Conservation (phyloP, 1,139 yeast genomes). For the Saccharomyces pastorianus region DNA sequence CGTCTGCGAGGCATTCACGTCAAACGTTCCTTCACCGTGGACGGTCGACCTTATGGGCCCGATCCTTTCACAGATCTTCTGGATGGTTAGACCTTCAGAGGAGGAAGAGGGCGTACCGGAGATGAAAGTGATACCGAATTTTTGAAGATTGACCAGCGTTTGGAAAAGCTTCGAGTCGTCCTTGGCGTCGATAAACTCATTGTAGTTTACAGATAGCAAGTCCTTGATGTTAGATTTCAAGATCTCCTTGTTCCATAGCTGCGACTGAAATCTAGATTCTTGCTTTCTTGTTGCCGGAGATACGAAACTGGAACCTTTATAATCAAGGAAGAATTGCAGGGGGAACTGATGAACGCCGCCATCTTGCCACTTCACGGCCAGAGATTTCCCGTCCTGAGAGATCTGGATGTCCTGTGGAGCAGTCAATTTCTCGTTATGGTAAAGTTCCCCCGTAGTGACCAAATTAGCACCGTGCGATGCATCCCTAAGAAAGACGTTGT, state of each 20-base stretch:
- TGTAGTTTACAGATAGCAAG: neutral
- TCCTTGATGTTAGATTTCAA: constrained; percentile 25
- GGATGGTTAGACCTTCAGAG: constrained; percentile 31
- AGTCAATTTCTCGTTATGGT: constrained; percentile 30
- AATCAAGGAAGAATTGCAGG: constrained; percentile 40
- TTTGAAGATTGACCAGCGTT: constrained; percentile 43
- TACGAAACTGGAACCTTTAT: constrained; percentile 33
- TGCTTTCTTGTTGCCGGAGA: constrained; percentile 31
- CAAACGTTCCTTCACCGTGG: constrained; percentile 60
- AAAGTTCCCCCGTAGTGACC: constrained; percentile 51
- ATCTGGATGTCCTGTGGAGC: constrained; percentile 28
- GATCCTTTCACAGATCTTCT: constrained; percentile 47
- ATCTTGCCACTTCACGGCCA: constrained; percentile 51
- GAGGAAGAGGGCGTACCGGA: constrained; percentile 25
- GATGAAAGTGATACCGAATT: constrained; percentile 53
- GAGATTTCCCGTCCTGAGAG: constrained; percentile 28
- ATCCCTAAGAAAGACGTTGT: constrained; percentile 57
- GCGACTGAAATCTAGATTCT: constrained; percentile 32
- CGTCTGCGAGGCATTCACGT: constrained; percentile 48
- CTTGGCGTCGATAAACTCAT: constrained; percentile 31
- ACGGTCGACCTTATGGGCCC: constrained; percentile 70
- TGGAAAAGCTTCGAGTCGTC: constrained; percentile 35
- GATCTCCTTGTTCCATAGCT: constrained; percentile 38
- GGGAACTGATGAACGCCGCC: constrained; percentile 44
- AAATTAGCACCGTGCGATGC: constrained; percentile 56